Base-by-base conservation (phyloP, 371 early-diverging fungal genomes). In the Mortierella sp. region DNA sequence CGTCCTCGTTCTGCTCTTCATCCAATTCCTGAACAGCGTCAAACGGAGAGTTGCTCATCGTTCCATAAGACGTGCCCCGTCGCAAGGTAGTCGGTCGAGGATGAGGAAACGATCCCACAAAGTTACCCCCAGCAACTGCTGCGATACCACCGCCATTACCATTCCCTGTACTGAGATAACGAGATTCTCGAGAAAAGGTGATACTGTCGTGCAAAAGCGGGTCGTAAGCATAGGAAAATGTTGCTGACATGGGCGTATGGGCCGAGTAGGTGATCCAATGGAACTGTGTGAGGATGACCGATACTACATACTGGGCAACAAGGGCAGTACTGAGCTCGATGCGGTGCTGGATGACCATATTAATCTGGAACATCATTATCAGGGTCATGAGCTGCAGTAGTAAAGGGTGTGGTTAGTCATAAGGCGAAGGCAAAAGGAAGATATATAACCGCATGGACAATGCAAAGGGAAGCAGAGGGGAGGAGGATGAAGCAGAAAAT, bases 231-330 rank as follows among this genome's bases (percentile, higher is more conserved):
- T 81, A 86, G 21, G 71, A 74, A 3, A 81, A 73, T 3, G 79
- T 57, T 8, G 86, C 86, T 21, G 86, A 86, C 82, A 86, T 79
- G 53, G 86, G 86, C 21, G 86, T 86, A 75, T 86, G 82, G 14
- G 77, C 79, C 1, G 86, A 86, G 40, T 86, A 86, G 14, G 75
- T 67, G 57, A 86, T 81, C 86, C 86, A 86, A 31, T 86, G 82
- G 11, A 81, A 43, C 43, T 86, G 86, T 5, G 86, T 82, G 34
- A 86, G 13, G 53, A 82, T 11, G 8, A 81, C 13, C 21, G 86
- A 79, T 8, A 74, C 44, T n/a, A 53, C 34, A 34, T 86, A 86
- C 26, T 86, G 86, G 21, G 72, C 72, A 31, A 86, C 54, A 4
- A 82, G 59, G 0, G 73, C 37, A 0, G 71, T 13, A 11, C 57